Percentiles rank a stretch among this genome's conserved stretches.
Evolutionary conservation across 495 filamentous ascomycete genomes (phyloP).

Genomic region (Chaetomium fimeti): DNA sequence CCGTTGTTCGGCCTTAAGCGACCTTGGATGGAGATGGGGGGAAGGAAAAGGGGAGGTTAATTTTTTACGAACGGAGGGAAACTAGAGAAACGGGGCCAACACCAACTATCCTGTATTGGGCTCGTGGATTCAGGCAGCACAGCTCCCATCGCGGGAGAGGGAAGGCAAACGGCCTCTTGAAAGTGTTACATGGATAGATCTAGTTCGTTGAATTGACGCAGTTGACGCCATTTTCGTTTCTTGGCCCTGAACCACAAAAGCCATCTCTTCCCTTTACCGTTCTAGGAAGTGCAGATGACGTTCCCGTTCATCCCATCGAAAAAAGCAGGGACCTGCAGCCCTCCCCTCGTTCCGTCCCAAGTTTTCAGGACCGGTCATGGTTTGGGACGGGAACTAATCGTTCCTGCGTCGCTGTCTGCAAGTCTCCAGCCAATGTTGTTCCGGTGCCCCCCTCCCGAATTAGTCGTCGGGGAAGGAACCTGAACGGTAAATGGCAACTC

Average conservation of each 20-base stretch:
- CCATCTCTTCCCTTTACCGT: not conserved
- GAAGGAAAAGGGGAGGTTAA: not conserved
- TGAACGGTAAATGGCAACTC: not conserved
- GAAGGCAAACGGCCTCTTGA: not conserved
- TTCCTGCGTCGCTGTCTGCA: not conserved
- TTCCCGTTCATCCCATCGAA: not conserved
- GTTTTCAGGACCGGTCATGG: not conserved
- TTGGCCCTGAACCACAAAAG: not conserved
- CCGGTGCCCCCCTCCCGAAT: not conserved
- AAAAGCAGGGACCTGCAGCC: not conserved
- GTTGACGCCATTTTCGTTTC: not conserved
- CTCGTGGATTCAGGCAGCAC: conserved; percentile 7
- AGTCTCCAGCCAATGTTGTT: conserved; percentile 1
- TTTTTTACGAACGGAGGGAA: not conserved
- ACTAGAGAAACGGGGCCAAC: not conserved
- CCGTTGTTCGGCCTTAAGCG: not conserved
- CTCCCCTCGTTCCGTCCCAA: not conserved
- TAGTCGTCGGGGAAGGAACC: not conserved
- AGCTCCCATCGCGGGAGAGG: conserved; percentile 11
- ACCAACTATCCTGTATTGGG: conserved; percentile 5
- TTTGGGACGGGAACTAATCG: not conserved
- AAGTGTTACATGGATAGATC: not conserved
- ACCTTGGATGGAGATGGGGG: not conserved
- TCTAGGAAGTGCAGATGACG: not conserved
- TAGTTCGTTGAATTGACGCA: not conserved